These are phyloP conservation scores for Yarrowia bubula DNA, from an alignment of 805 yeast species.

Conservation along the genomic window DNA sequence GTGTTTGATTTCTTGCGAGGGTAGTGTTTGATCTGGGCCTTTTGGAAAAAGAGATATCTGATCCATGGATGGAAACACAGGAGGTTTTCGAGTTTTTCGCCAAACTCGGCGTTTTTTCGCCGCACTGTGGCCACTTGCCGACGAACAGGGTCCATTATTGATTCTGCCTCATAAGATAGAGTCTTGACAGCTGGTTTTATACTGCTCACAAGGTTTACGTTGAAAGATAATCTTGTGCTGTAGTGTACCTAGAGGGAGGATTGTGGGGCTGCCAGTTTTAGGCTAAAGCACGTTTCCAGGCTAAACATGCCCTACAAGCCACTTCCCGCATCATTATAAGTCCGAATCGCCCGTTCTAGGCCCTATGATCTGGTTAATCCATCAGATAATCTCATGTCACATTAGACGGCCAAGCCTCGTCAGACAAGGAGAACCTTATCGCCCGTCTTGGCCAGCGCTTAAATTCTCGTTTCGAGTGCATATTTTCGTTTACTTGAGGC, in stretches of 20 bases:
- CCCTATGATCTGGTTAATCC: not conserved
- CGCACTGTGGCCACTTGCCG: not conserved
- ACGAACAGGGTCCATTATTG: not conserved
- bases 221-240: too few relatives aligned
- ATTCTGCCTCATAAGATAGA: too few relatives aligned
- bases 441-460: not conserved
- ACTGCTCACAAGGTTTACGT: too few relatives aligned
- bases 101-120: not conserved
- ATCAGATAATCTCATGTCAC: not conserved
- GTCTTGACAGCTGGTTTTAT: too few relatives aligned
- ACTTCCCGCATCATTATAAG: too few relatives aligned
- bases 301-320: too few relatives aligned
- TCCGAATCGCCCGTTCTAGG: too few relatives aligned
- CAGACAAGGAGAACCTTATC: not conserved
- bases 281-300: too few relatives aligned
- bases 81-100: not conserved
- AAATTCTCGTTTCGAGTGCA: not conserved
- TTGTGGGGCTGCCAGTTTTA: too few relatives aligned
- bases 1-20: not conserved
- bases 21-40: conserved; percentile 8
- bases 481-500: too few relatives aligned
- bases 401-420: not conserved
- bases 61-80: conserved; percentile 8
- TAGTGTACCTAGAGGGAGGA: too few relatives aligned
- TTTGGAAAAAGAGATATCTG: not conserved